Base-by-base conservation (phyloP, 2,329 filamentous ascomycete genomes). In the Atkinsonella texensis region DNA sequence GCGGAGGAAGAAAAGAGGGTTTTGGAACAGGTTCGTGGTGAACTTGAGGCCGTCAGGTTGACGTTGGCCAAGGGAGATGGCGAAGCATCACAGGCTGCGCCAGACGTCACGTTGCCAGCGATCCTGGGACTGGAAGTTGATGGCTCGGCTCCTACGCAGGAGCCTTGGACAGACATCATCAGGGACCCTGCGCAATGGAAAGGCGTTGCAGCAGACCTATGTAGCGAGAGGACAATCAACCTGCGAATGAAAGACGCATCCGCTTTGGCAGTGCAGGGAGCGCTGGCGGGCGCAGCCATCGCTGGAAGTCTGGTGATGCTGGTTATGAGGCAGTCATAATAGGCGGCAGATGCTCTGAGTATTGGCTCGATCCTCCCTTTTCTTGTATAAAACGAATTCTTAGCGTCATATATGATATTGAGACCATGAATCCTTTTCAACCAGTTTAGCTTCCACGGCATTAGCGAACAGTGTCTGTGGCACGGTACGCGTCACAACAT, bases 1-100 rank as follows among this genome's bases (percentile, higher is more conserved):
- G 86, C 89, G 57, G 85, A 88, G 60, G 85, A 87, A 61, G 85
- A 88, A 65, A 81, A 84, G 69, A 76, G 68, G 15, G 65, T 73
- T 28, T 63, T 79, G 48, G 71, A 80, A 40, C 70, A 76, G 45
- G 71, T 79, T 10, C 64, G 70, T 51, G 60, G 60, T 39, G 69
- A 76, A 60, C 62, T 77, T 17, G 62, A 58, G 15, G 60, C 62
- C 31, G 62, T 64, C 46, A 67, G 63, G 58, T 54, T 59, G 38
- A 60, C 58, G 11, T 56, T 65, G 52, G 61, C 59, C 42, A 59
- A 60, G 53, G 54, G 59, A 53, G 59, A 57, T 10, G 57, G 57
- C 23, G 57, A 59, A 4, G 31, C 43, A 11, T 38, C 28, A 45
- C 48, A 32, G n/a, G 53, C 31, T 11, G 45, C 52, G 6, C 56